These are phyloP conservation scores for Fusarium incarnatum DNA, from an alignment of 2,329 filamentous ascomycete species.

Conservation along the genomic window DNA sequence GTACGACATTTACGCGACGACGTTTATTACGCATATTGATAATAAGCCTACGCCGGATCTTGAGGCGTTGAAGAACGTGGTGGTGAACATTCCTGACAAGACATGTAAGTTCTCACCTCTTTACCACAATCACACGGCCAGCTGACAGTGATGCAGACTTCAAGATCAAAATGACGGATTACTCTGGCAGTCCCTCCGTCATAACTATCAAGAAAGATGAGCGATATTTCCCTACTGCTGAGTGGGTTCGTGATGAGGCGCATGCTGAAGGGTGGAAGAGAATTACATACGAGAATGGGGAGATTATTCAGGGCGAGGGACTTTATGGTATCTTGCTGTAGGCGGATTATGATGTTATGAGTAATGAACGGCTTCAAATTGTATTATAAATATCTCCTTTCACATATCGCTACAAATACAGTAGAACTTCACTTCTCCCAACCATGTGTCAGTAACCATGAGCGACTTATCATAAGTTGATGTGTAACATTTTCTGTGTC, in stretches of 20 bases:
- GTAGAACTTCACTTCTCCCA: neutral
- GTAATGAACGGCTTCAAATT: neutral
- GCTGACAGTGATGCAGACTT: slow-evolving; percentile 70
- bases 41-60: slow-evolving; percentile 86
- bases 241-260: slow-evolving; percentile 72
- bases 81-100: slow-evolving; percentile 91
- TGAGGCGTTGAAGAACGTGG: slow-evolving; percentile 81
- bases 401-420: neutral
- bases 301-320: slow-evolving; percentile 65
- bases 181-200: slow-evolving; percentile 97
- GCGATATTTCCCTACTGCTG: slow-evolving; percentile 84
- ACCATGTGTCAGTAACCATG: too few species aligned
- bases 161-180: slow-evolving; percentile 96
- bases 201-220: slow-evolving; percentile 99
- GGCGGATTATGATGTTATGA: neutral
- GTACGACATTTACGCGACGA: slow-evolving; percentile 92
- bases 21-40: slow-evolving; percentile 97
- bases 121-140: too few species aligned
- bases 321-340: slow-evolving; percentile 57
- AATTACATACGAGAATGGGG: slow-evolving; percentile 69
- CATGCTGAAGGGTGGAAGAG: slow-evolving; percentile 72
- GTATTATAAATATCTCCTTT: slow-evolving; percentile 8
- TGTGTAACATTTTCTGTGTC: too few species aligned
- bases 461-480: too few species aligned
- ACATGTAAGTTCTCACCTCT: slow-evolving; percentile 70